Evolutionary conservation across 2,329 filamentous ascomycete genomes (phyloP), one percentile per base, ranked within the genome.

Genomic region (Fusarium fracticaudum): DNA sequence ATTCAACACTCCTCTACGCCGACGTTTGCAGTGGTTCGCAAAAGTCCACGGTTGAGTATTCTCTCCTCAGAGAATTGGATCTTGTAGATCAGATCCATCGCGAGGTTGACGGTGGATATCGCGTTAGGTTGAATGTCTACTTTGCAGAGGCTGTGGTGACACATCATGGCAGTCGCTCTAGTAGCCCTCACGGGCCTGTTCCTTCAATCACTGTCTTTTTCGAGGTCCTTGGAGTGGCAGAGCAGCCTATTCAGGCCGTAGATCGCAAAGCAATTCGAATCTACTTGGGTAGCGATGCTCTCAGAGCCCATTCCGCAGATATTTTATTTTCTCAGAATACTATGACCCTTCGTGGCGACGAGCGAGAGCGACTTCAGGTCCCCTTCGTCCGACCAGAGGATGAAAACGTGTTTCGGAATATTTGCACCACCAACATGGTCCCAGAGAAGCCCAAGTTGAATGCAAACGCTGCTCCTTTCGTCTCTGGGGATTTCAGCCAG

Each of bases 341-440:
- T 73, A 90, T 99, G 86, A 93, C 93, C 1, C 86, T 98, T 35
- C 95, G 95, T 76, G 94, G 97, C 76, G 93, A 94, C 79, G 94
- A 97, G 67, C 90, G 93, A 51, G 94, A 93, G 80, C 96, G 96
- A 79, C 86, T 98, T 18, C 95, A 94, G 22, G 92, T 99, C 40
- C 96, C 96, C 5, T 93, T 99, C 75, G 95, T 98, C 45, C 91
- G 96, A 35, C 96, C 96, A 1, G 96, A 98, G 81, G 92, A 97
- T 77, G 94, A 98, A 64, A 87, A 86, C 8, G 84, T 91, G 2
- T 98, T 97, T 85, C 96, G 93, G 77, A 89, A 91, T 76, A 87
- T 98, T 55, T 90, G 86, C 77, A 95, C 93, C 4, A 86, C 87
- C 47, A 88, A 87, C 66, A 72, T 87, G n/a, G 69, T 84, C 14